Base-by-base conservation (phyloP, 1,139 yeast genomes). In the Nakaseomyces delphensis region DNA sequence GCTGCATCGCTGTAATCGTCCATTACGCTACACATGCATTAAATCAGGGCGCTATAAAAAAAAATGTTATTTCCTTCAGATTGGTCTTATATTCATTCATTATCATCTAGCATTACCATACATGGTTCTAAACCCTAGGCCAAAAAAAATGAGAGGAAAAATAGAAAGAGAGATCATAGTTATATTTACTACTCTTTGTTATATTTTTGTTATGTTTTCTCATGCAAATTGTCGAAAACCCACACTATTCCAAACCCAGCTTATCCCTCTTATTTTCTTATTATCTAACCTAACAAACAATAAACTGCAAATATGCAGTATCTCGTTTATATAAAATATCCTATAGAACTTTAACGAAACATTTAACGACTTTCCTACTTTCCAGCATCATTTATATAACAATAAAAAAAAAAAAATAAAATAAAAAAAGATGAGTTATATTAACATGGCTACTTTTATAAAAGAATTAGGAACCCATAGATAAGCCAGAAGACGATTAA, bases 261-360 rank as follows among this genome's bases (percentile, higher is more conserved):
- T 23, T 23, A 23, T 23, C n/a, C n/a, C n/a, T 23, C 9, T 23
- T 8, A 14, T 15, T 29, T 29, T 29, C 18, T 14, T 29, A 14
- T 19, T 14, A 29, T 15, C 8, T n/a, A 8, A 13, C 32, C 18
- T 7, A 5, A 29, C 32, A 7, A n/a, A n/a, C n/a, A n/a, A n/a
- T n/a, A n/a, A n/a, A n/a, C n/a, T n/a, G n/a, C n/a, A n/a, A n/a
- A n/a, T n/a, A n/a, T n/a, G n/a, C n/a, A n/a, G n/a, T 31, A 31
- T 31, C n/a, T n/a, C n/a, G n/a, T 31, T 16, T 29, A 4, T 31
- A 31, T 31, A 31, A 18, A 31, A 14, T 31, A 18, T 18, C 13
- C 35, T 31, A 31, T 31, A 31, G 35, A 31, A 23, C 35, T 19
- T 18, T 31, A 31, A 31, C 35, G 35, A 31, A 31, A 31, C n/a